A percentile compares a stretch with the other conserved stretches of the same genome.
Conservation (phyloP, 140 eudicot species). For the Senecio squalidus region DNA sequence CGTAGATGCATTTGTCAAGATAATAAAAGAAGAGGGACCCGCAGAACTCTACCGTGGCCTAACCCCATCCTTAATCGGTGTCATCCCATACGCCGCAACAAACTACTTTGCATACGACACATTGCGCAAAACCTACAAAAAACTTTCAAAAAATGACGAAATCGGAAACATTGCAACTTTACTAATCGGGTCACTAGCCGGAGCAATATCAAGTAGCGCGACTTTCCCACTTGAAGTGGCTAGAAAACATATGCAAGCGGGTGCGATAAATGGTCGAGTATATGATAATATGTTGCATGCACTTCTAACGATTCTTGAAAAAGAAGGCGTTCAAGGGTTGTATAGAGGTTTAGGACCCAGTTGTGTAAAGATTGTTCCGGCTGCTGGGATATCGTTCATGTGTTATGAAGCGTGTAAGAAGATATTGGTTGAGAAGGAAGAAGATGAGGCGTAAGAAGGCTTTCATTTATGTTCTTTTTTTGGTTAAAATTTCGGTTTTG, state of each 20-base stretch:
- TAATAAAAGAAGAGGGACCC: constrained; percentile 60
- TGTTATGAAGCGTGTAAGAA: constrained; percentile 81
- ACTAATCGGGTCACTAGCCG: constrained; percentile 69
- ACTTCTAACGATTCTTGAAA: constrained; percentile 49
- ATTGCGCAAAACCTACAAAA: constrained; percentile 47
- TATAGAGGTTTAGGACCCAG: constrained; percentile 74
- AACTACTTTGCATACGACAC: constrained; percentile 78
- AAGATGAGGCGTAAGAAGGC: constrained; percentile 13
- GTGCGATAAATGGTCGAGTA: constrained; percentile 57
- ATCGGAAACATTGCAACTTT: constrained; percentile 67
- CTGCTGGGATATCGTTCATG: constrained; percentile 85
- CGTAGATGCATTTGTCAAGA: constrained; percentile 59
- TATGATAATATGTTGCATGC: constrained; percentile 66
- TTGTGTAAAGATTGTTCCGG: constrained; percentile 66
- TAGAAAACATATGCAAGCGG: constrained; percentile 72
- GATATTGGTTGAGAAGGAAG: constrained; percentile 61
- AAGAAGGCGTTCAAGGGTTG: constrained; percentile 61
- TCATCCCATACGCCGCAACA: constrained; percentile 72
- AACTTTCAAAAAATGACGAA: constrained; percentile 41
- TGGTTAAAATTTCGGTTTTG: neutral
- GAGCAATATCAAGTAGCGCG: constrained; percentile 70
- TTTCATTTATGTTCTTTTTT: neutral
- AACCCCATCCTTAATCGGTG: constrained; percentile 67
- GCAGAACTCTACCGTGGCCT: constrained; percentile 72
- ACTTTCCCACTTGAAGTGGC: constrained; percentile 90